These are phyloP conservation scores for Amanita muscaria DNA, from an alignment of 768 basidiomycete species.

Conservation along the genomic window DNA sequence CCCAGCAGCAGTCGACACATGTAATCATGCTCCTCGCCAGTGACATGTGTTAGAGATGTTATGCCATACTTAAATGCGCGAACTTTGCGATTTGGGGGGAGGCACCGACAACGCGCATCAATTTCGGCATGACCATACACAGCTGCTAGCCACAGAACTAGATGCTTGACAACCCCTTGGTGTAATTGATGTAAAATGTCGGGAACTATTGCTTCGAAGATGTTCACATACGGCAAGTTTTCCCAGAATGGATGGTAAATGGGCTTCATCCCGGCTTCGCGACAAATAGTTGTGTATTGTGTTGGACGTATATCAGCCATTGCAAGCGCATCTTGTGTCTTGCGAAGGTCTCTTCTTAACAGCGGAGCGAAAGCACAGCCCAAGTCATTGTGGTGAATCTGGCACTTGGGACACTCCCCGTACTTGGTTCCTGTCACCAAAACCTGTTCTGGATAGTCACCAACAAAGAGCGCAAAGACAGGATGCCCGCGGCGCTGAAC, in stretches of 20 bases:
- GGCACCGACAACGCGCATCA: slow-evolving; percentile 22
- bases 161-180: slow-evolving; percentile 18
- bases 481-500: too few relatives aligned
- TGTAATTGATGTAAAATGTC: too few relatives aligned
- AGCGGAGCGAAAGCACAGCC: too few relatives aligned
- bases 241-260: slow-evolving; percentile 25
- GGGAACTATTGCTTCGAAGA: slow-evolving; percentile 14
- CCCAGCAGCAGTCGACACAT: slow-evolving; percentile 25
- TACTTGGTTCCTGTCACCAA: too few relatives aligned
- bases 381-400: too few relatives aligned
- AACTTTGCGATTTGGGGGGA: slow-evolving; percentile 28
- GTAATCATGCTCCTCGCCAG: slow-evolving; percentile 25
- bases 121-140: slow-evolving; percentile 6
- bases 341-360: too few relatives aligned
- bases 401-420: too few relatives aligned
- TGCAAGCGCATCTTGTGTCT: too few relatives aligned
- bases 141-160: slow-evolving; percentile 22
- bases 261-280: slow-evolving; percentile 10
- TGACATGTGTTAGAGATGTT: not conserved
- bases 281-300: too few relatives aligned
- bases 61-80: slow-evolving; percentile 29
- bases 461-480: too few relatives aligned
- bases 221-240: slow-evolving; percentile 20
- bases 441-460: too few relatives aligned
- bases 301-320: too few relatives aligned